phyloP scores from a whole-genome alignment of 768 basidiomycete species.

The Collybia sordida region DNA sequence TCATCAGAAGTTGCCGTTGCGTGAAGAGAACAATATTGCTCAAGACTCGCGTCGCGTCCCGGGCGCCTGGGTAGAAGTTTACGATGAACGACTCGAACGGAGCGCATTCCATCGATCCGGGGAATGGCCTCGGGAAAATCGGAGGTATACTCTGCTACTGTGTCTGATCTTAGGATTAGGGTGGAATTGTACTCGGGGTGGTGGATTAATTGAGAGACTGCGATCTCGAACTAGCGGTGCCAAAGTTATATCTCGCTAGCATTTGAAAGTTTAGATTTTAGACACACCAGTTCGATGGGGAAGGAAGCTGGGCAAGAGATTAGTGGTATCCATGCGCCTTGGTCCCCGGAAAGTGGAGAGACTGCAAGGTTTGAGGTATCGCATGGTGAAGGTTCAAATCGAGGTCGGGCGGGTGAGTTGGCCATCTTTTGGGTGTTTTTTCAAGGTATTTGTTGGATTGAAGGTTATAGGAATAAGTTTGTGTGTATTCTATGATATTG shows the following conservation, averaged over 20 bases:
- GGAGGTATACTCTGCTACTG: constrained; percentile 38
- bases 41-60: constrained; percentile 67
- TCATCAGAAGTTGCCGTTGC: constrained; percentile 17
- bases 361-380: not conserved
- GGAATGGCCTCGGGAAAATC: constrained; percentile 36
- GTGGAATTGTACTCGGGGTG: constrained; percentile 95
- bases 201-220: constrained; percentile 69
- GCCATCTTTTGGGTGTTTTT: too few species aligned
- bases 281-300: constrained; percentile 40
- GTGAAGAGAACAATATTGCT: constrained; percentile 82
- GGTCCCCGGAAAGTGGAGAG: constrained; percentile 7
- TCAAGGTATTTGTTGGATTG: too few species aligned
- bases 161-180: constrained; percentile 84
- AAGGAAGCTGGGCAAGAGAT: constrained; percentile 42
- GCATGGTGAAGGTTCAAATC: constrained; percentile 17
- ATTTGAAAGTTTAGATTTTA: not conserved
- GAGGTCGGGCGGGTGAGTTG: constrained; percentile 10
- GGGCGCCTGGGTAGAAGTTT: constrained; percentile 78
- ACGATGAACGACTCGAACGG: constrained; percentile 59
- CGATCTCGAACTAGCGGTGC: constrained; percentile 72
- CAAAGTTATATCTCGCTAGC: not conserved
- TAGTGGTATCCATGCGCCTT: constrained; percentile 30
- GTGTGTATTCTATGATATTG: too few species aligned
- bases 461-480: too few species aligned
- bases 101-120: constrained; percentile 29